Evolutionary conservation across 257 asterid species (phyloP).

Genomic region (Primulina tabacum): DNA sequence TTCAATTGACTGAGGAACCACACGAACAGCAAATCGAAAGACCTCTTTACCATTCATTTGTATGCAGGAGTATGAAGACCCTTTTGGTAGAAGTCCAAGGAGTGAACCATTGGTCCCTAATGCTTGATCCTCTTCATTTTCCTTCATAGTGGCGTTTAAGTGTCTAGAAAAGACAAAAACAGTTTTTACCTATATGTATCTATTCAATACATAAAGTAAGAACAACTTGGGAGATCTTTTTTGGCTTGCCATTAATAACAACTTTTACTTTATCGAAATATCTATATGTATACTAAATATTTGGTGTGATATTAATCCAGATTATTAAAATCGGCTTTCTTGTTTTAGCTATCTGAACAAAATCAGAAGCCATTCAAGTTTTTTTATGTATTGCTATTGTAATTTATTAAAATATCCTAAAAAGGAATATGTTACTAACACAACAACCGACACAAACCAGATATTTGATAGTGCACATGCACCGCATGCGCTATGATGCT

Average conservation of each 20-base stretch:
- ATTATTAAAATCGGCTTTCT: too few relatives aligned
- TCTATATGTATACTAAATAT: too few relatives aligned
- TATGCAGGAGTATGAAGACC: slow-evolving; percentile 66
- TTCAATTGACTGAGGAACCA: slow-evolving; percentile 88
- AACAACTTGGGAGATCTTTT: too few relatives aligned
- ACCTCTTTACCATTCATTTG: slow-evolving; percentile 99
- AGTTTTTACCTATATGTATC: slow-evolving; percentile 48
- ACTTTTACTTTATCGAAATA: too few relatives aligned
- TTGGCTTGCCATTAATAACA: too few relatives aligned
- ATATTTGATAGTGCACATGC: too few relatives aligned
- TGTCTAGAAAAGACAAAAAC: slow-evolving; percentile 47
- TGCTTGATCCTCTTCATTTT: slow-evolving; percentile 40
- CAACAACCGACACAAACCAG: neutral
- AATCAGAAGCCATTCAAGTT: neutral
- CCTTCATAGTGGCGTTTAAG: slow-evolving; percentile 55
- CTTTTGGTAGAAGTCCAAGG: slow-evolving; percentile 54
- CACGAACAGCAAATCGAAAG: slow-evolving; percentile 87
- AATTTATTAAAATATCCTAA: neutral
- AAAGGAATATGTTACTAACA: neutral
- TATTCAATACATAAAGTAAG: slow-evolving; percentile 30
- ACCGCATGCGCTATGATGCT: neutral
- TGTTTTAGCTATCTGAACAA: too few relatives aligned
- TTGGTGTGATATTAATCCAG: too few relatives aligned
- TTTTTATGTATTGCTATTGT: neutral
- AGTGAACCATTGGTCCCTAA: slow-evolving; percentile 68